These are phyloP conservation scores for Phytophthora idaei DNA, from an alignment of 352 stramenopile species.

Conservation along the genomic window DNA sequence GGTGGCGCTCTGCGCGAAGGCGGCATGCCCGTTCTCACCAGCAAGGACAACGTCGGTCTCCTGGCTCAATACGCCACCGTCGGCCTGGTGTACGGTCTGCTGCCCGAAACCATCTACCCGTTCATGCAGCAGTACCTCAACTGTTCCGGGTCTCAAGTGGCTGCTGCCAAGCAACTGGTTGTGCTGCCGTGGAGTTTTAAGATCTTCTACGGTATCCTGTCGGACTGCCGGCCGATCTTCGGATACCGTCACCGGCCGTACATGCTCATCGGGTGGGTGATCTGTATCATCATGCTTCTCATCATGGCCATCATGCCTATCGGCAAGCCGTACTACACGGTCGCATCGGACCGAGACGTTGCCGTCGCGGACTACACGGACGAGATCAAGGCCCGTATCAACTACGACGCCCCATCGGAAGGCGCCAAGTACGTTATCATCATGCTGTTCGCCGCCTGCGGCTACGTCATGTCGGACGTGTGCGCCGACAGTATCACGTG, in stretches of 20 bases:
- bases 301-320: slow-evolving; percentile 47
- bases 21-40: slow-evolving; percentile 41
- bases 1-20: slow-evolving; percentile 47
- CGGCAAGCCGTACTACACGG: slow-evolving; percentile 55
- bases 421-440: slow-evolving; percentile 37
- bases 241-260: slow-evolving; percentile 62
- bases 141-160: slow-evolving; percentile 44
- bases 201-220: slow-evolving; percentile 2
- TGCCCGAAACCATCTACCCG: slow-evolving; percentile 54
- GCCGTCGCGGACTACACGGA: slow-evolving; percentile 27
- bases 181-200: slow-evolving; percentile 60
- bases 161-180: slow-evolving; percentile 48
- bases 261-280: slow-evolving; percentile 59
- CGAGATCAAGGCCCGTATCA: slow-evolving; percentile 35
- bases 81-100: slow-evolving; percentile 44
- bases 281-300: slow-evolving; percentile 52
- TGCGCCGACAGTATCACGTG: slow-evolving; percentile 48
- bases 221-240: slow-evolving; percentile 44
- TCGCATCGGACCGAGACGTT: slow-evolving; percentile 23
- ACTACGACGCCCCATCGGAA: slow-evolving; percentile 41
- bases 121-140: slow-evolving; percentile 55
- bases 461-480: slow-evolving; percentile 34
- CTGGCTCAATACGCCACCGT: slow-evolving; percentile 55
- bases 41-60: slow-evolving; percentile 48
- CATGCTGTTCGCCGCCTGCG: slow-evolving; percentile 29